A percentile compares a stretch with the other conserved stretches of the same genome.
These are phyloP conservation scores for Penicillium malachiteum DNA, from an alignment of 495 filamentous ascomycete species.

Conservation along the genomic window DNA sequence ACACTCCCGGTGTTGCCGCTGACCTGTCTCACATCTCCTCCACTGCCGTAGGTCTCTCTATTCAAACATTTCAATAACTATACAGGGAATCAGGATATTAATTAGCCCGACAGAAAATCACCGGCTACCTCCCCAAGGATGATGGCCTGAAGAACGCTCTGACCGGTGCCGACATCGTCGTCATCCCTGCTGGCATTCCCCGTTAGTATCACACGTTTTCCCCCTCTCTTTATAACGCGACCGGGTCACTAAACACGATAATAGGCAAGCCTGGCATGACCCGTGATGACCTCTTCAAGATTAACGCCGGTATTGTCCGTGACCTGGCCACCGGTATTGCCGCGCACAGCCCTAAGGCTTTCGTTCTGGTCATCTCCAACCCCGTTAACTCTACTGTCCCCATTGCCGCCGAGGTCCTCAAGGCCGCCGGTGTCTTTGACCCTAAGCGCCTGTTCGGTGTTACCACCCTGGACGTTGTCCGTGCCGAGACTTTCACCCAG, in stretches of 20 bases:
- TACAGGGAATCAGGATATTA: background rate
- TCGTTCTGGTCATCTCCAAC: slow-evolving; percentile 95
- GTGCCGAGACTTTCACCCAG: slow-evolving; percentile 94
- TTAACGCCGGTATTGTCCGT: slow-evolving; percentile 93
- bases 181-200: slow-evolving; percentile 97
- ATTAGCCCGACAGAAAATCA: slow-evolving; percentile 64
- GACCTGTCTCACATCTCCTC: slow-evolving; percentile 98
- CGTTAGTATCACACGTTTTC: slow-evolving; percentile 56
- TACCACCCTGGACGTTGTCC: slow-evolving; percentile 96
- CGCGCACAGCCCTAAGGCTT: slow-evolving; percentile 85
- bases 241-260: slow-evolving; percentile 5
- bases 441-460: slow-evolving; percentile 94
- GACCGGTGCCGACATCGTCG: slow-evolving; percentile 87
- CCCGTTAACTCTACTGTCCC: slow-evolving; percentile 99
- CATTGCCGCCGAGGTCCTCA: slow-evolving; percentile 94
- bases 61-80: background rate
- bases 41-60: slow-evolving; percentile 65
- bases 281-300: slow-evolving; percentile 98
- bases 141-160: slow-evolving; percentile 87
- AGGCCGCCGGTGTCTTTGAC: slow-evolving; percentile 88
- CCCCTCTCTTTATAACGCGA: background rate
- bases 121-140: slow-evolving; percentile 84
- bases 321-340: slow-evolving; percentile 82
- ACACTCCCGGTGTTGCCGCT: slow-evolving; percentile 91
- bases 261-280: slow-evolving; percentile 98